These are phyloP conservation scores for Spathaspora sp. DNA, from an alignment of 805 yeast species.

Conservation along the genomic window DNA sequence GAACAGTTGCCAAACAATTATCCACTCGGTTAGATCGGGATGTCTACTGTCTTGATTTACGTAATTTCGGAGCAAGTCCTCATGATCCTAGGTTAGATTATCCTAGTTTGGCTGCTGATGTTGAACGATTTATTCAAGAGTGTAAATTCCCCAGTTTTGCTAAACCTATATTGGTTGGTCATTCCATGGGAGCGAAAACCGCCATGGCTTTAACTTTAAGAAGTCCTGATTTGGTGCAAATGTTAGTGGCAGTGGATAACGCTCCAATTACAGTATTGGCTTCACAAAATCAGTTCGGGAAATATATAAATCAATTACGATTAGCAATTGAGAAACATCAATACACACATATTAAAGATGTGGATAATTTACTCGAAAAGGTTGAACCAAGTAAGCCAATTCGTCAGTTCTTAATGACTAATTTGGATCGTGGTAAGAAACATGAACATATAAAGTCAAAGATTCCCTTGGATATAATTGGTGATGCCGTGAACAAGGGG, in stretches of 20 bases:
- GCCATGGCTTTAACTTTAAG: slow-evolving; percentile 84
- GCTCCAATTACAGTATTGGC: slow-evolving; percentile 69
- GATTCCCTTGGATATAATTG: slow-evolving; percentile 71
- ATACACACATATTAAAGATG: slow-evolving; percentile 56
- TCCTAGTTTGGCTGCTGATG: slow-evolving; percentile 79
- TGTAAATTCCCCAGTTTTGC: slow-evolving; percentile 17
- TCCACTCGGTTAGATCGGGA: slow-evolving; percentile 48
- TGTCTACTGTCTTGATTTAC: slow-evolving; percentile 68
- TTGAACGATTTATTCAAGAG: slow-evolving; percentile 60
- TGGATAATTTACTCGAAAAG: slow-evolving; percentile 56
- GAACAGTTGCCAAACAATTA: slow-evolving; percentile 68
- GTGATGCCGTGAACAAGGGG: slow-evolving; percentile 60
- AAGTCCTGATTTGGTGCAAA: slow-evolving; percentile 55
- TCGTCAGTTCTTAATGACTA: slow-evolving; percentile 76
- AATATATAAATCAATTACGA: slow-evolving; percentile 61
- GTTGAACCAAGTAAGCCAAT: slow-evolving; percentile 60
- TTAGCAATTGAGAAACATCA: slow-evolving; percentile 48
- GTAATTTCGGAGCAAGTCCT: slow-evolving; percentile 95
- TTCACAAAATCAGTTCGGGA: slow-evolving; percentile 54
- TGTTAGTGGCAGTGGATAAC: slow-evolving; percentile 80
- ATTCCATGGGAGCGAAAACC: slow-evolving; percentile 91
- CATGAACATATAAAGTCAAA: slow-evolving; percentile 44
- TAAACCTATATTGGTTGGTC: slow-evolving; percentile 68
- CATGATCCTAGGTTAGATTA: slow-evolving; percentile 70
- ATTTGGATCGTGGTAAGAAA: slow-evolving; percentile 46